Conservation (phyloP, 768 basidiomycete genomes). For the Amyloporia xantha region DNA sequence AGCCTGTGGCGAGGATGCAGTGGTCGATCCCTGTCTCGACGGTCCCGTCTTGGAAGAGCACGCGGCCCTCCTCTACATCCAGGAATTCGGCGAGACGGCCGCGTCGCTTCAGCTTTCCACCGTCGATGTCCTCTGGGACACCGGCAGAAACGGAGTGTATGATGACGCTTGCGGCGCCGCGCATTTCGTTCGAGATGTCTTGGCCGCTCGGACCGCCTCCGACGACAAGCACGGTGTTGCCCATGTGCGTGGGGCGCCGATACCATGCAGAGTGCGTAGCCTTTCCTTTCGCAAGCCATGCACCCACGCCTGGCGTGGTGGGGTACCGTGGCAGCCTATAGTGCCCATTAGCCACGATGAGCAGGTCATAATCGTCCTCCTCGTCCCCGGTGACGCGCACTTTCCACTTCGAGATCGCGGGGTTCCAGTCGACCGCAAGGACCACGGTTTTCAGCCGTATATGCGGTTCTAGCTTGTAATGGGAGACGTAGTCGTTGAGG, state of each 20-base stretch:
- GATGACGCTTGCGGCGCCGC: slow-evolving; percentile 35
- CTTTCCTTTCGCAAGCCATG: slow-evolving; percentile 47
- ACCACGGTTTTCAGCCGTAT: slow-evolving; percentile 63
- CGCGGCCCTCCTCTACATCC: slow-evolving; percentile 36
- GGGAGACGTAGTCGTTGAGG: slow-evolving; percentile 55
- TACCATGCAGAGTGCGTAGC: slow-evolving; percentile 68
- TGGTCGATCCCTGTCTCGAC: slow-evolving; percentile 48
- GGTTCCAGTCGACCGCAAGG: slow-evolving; percentile 34
- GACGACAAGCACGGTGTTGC: slow-evolving; percentile 37
- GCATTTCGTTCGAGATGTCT: slow-evolving; percentile 61
- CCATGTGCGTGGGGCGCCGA: slow-evolving; percentile 39
- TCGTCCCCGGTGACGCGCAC: slow-evolving; percentile 31
- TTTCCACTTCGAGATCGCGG: slow-evolving; percentile 35
- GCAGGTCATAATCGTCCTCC: slow-evolving; percentile 44
- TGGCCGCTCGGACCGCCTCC: slow-evolving; percentile 55
- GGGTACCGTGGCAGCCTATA: slow-evolving; percentile 62
- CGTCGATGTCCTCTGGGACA: slow-evolving; percentile 16
- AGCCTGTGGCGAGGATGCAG: slow-evolving; percentile 75
- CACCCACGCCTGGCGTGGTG: slow-evolving; percentile 45
- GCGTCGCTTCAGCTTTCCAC: slow-evolving; percentile 24
- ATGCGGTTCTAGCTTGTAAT: slow-evolving; percentile 53
- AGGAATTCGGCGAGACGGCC: slow-evolving; percentile 34
- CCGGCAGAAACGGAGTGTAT: slow-evolving; percentile 47
- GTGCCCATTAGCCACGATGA: slow-evolving; percentile 75
- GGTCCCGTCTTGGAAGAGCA: slow-evolving; percentile 55